Percentiles rank a stretch among this genome's conserved stretches.
Evolutionary conservation across 306 rosid species (phyloP).

Genomic region (Glycyrrhiza uralensis): DNA sequence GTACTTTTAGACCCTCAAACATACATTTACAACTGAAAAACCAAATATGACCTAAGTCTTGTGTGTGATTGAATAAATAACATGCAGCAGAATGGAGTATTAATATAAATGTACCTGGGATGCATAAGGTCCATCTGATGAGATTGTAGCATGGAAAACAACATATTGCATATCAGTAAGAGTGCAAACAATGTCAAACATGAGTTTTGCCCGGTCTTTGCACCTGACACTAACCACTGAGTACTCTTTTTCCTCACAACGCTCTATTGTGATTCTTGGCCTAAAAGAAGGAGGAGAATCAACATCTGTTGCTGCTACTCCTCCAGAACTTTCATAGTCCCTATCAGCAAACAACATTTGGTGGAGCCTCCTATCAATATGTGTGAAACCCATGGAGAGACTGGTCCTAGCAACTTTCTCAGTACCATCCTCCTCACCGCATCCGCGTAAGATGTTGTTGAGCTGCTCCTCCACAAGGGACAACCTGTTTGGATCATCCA

Average conservation of each 20-base stretch:
- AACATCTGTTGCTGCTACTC: constrained; percentile 37
- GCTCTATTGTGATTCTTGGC: constrained; percentile 68
- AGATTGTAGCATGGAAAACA: constrained; percentile 76
- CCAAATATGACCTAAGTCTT: no score
- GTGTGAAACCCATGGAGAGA: constrained; percentile 70
- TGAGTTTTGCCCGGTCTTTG: constrained; percentile 78
- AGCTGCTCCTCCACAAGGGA: constrained; percentile 77
- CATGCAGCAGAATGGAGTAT: not conserved
- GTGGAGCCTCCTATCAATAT: constrained; percentile 73
- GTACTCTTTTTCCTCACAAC: constrained; percentile 73
- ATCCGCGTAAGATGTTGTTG: constrained; percentile 60
- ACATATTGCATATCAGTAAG: constrained; percentile 86
- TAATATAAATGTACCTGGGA: constrained; percentile 51
- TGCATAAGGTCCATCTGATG: constrained; percentile 77
- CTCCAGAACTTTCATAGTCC: constrained; percentile 64
- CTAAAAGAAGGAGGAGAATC: constrained; percentile 47
- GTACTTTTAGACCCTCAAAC: no score
- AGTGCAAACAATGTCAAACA: constrained; percentile 87
- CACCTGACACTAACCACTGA: constrained; percentile 66
- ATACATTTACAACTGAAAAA: no score
- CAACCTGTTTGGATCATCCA: constrained; percentile 48
- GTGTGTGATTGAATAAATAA: not conserved
- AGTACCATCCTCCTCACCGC: constrained; percentile 68
- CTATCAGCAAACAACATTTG: constrained; percentile 79
- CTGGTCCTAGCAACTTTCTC: constrained; percentile 60